A percentile compares a stretch with the other conserved stretches of the same genome.
Conservation (phyloP, 2,329 filamentous ascomycete genomes). For the Cryphonectria japonica region DNA sequence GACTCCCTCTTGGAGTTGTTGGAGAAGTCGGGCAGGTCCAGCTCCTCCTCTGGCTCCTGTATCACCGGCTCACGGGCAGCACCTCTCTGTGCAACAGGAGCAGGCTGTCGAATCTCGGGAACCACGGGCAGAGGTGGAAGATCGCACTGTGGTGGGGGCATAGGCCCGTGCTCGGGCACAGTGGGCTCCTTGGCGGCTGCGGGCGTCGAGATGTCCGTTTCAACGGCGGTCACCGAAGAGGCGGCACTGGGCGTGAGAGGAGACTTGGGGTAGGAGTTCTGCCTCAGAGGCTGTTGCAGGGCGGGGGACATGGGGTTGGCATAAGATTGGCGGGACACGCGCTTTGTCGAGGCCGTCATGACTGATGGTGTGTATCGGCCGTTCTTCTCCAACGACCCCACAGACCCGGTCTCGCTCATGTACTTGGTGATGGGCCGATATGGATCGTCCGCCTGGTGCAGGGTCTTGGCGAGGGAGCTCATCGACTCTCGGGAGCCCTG, state of each 20-base stretch:
- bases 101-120: conserved; percentile 42
- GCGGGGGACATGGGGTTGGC: conserved; percentile 33
- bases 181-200: conserved; percentile 37
- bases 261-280: conserved; percentile 52
- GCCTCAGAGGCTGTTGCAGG: conserved; percentile 42
- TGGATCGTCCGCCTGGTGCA: conserved; percentile 78
- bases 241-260: conserved; percentile 40
- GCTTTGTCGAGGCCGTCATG: conserved; percentile 26
- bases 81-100: conserved; percentile 38
- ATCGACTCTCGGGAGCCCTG: conserved; percentile 84
- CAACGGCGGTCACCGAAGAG: conserved; percentile 35
- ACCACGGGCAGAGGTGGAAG: conserved; percentile 32
- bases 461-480: conserved; percentile 78
- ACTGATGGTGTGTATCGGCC: conserved; percentile 38
- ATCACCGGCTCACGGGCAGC: conserved; percentile 21
- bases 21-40: conserved; percentile 26
- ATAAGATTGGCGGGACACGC: conserved; percentile 28
- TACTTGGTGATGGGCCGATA: conserved; percentile 71
- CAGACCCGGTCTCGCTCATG: conserved; percentile 58
- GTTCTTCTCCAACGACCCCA: conserved; percentile 54
- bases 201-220: conserved; percentile 31
- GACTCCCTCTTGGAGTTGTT: conserved; percentile 20
- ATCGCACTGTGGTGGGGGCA: conserved; percentile 44
- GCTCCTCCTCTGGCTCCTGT: conserved; percentile 14
- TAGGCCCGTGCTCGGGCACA: conserved; percentile 45